phyloP scores from a whole-genome alignment of 148 eudicot genomes.

The Diospyros kaki region DNA sequence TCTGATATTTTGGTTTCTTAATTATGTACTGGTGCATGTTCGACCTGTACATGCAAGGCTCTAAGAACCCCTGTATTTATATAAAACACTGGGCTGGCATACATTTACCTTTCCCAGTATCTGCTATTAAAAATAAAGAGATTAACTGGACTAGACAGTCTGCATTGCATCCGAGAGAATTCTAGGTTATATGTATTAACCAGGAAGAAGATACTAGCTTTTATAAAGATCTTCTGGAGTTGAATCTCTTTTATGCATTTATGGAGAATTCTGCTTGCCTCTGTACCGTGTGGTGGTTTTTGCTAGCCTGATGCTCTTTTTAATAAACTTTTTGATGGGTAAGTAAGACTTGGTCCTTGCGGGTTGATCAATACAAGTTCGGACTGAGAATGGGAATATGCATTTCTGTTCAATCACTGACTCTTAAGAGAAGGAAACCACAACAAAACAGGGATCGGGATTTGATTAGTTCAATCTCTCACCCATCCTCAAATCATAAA shows the following conservation, averaged over 20 bases:
- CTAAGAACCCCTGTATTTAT: background rate
- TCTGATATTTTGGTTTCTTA: background rate
- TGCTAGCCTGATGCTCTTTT: background rate
- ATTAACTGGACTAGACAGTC: background rate
- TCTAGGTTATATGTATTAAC: background rate
- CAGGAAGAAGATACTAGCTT: background rate
- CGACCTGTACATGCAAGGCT: background rate
- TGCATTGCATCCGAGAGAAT: background rate
- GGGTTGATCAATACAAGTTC: background rate
- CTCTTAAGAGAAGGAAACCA: background rate
- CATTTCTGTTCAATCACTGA: background rate
- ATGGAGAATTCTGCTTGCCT: background rate
- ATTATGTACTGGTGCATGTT: background rate
- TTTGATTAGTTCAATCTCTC: too few relatives aligned
- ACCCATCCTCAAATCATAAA: too few relatives aligned
- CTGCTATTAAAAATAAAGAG: background rate
- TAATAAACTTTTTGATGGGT: background rate
- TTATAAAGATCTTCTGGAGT: background rate
- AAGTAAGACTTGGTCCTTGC: background rate
- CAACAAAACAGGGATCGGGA: too few relatives aligned
- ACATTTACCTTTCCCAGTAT: background rate
- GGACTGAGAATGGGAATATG: background rate
- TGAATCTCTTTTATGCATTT: background rate
- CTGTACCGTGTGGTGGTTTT: background rate
- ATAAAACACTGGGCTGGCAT: background rate